Base-by-base conservation (phyloP, 164 flowering plant genomes). In the Sextonia rubra region DNA sequence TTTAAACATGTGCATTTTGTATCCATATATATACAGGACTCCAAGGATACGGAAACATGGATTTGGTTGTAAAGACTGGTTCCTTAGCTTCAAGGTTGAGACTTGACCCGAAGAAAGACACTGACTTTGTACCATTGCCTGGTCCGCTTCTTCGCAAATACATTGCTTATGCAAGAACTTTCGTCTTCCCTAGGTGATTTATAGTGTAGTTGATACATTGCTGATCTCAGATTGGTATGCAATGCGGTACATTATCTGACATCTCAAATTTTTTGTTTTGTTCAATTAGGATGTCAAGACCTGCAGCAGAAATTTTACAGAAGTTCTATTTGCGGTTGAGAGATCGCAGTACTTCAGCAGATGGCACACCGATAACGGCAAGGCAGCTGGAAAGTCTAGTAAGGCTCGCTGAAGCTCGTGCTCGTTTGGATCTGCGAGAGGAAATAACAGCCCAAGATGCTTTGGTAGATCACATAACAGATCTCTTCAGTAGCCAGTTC, bases 371-470 rank as follows among this genome's bases (percentile, higher is more conserved):
- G 61, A 93, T 93, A 83, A 96, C 99, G 60, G 99, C 97, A 47
- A 86, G 99, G 82, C 99, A 96, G 75, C 88, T 93, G 56, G 98
- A 96, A 78, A 96, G 99, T 81, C 78, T 96, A 71, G 97, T 96
- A 62, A 84, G 99, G 84, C 85, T 96, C 68, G 98, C 94, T 69
- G 88, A 92, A 86, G 99, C 99, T 80, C 90, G 99, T 65, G 98
- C 99, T 60, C 78, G 97, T 73, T 70, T 96, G 79, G 99, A 96
- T 62, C 82, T 96, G 55, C 87, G 98, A 76, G 97, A 92, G 79
- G 98, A 92, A 86, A 93, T 93, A 76, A 92, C 95, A 71, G 87
- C 70, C 12, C 89, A 93, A 84, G 99, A 96, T 91, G 99, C 99
- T 80, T 37, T 80, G 87, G 99, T 96, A 71, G 80, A 89, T 84